A percentile compares a stretch with the other conserved stretches of the same genome.
Evolutionary conservation across 805 yeast genomes (phyloP).

Genomic region (Teunomyces stri): DNA sequence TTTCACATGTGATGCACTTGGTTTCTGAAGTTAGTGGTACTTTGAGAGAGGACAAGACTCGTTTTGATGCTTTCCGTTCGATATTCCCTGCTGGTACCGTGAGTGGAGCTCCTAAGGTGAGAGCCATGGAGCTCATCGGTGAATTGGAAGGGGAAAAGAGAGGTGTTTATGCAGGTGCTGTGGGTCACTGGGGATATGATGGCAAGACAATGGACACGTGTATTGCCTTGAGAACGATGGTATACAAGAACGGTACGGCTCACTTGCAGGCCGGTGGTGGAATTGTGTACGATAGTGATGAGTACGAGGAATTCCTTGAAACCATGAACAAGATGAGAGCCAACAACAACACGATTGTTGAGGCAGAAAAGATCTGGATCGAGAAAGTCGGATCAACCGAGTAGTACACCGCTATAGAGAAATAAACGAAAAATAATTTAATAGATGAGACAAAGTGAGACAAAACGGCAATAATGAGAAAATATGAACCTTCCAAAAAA

Average conservation of each 20-base stretch:
- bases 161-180: slow-evolving; percentile 98
- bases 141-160: slow-evolving; percentile 89
- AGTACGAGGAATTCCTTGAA: slow-evolving; percentile 91
- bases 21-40: slow-evolving; percentile 95
- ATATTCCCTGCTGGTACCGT: slow-evolving; percentile 99
- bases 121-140: slow-evolving; percentile 92
- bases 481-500: neutral
- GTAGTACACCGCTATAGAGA: neutral
- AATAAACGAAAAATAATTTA: no score
- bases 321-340: slow-evolving; percentile 97
- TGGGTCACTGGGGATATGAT: slow-evolving; percentile 96
- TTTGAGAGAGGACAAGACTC: slow-evolving; percentile 73
- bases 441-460: no score
- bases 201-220: slow-evolving; percentile 96
- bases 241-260: slow-evolving; percentile 83
- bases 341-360: slow-evolving; percentile 83
- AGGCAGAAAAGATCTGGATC: slow-evolving; percentile 82
- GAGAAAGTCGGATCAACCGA: slow-evolving; percentile 32
- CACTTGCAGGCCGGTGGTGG: slow-evolving; percentile 99
- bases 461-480: neutral
- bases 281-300: slow-evolving; percentile 92
- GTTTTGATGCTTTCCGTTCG: slow-evolving; percentile 96
- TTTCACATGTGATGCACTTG: slow-evolving; percentile 95
- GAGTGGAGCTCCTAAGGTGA: slow-evolving; percentile 96
- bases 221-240: slow-evolving; percentile 97